Base-by-base conservation (phyloP, 2,329 filamentous ascomycete species). In the Pseudonectria foliicola region DNA sequence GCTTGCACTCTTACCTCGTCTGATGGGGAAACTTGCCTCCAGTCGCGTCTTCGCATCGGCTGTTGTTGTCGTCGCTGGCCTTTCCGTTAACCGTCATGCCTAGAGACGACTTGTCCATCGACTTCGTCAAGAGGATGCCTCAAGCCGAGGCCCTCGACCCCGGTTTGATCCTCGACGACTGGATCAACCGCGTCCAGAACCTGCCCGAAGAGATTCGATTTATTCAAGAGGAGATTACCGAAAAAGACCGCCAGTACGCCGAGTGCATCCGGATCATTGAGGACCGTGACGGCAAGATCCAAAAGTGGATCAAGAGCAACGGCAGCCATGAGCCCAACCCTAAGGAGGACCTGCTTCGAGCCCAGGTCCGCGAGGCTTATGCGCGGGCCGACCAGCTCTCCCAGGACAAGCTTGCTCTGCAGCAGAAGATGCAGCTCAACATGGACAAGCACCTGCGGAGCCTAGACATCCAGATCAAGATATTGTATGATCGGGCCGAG, bases 151-250 rank as follows among this genome's bases (percentile, higher is more conserved):
- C 71, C 41, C 69, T 77, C 57, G 77, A 82, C 50, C 74, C 76
- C 39, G 71, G 81, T 37, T 68, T 82, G 45, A 79, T 88, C 52
- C 75, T 89, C 49, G 84, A 90, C 58, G 82, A 88, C 59, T 89
- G 83, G 70, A 77, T 82, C 55, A 77, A 81, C 56, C 71, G 67
- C 62, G 82, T 83, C 13, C 79, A 83, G 50, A 92, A 92, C 53
- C 70, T 90, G 18, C 85, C 85, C 42, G 82, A 85, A 44, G 85
- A 92, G 62, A 80, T 92, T 40, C 80, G 81, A 13, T 88, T 89
- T 63, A 72, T 90, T 43, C 82, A 89, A 53, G 85, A 89, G 55
- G 85, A 92, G 62, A 85, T 90, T 44, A 71, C 79, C 53, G 81
- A 85, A 56, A 90, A 89, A 59, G 85, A 93, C 56, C 72, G 75